Conservation (phyloP, 1,139 yeast genomes). For the Geotrichum macrosporum region DNA sequence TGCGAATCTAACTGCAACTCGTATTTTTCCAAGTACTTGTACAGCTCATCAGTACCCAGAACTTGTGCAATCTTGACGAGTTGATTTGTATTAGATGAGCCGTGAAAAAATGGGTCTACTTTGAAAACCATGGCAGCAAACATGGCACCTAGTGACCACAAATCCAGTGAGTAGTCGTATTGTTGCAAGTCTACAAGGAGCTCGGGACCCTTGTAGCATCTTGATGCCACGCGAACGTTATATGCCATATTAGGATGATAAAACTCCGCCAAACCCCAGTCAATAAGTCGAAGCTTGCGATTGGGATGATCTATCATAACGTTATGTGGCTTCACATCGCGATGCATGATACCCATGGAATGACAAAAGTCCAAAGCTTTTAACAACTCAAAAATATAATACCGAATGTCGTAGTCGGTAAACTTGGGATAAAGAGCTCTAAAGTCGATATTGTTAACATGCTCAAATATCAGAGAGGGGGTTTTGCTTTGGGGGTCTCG, state of each 20-base stretch:
- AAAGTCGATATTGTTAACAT: slow-evolving; percentile 85
- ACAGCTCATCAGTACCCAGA: slow-evolving; percentile 82
- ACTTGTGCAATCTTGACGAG: slow-evolving; percentile 91
- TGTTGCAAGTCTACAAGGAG: slow-evolving; percentile 85
- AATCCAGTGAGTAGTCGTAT: slow-evolving; percentile 90
- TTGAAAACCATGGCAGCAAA: slow-evolving; percentile 94
- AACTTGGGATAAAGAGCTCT: slow-evolving; percentile 89
- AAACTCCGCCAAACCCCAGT: slow-evolving; percentile 98
- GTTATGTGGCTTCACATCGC: slow-evolving; percentile 98
- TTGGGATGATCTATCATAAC: slow-evolving; percentile 93
- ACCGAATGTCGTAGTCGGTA: slow-evolving; percentile 75
- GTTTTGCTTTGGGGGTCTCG: slow-evolving; percentile 88
- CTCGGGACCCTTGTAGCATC: slow-evolving; percentile 98
- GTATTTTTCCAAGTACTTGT: slow-evolving; percentile 69
- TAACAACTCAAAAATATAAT: slow-evolving; percentile 81
- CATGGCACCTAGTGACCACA: slow-evolving; percentile 98
- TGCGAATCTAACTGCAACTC: slow-evolving; percentile 69
- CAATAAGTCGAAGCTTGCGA: slow-evolving; percentile 72
- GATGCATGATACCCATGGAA: slow-evolving; percentile 97
- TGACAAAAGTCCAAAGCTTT: slow-evolving; percentile 91
- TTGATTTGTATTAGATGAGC: slow-evolving; percentile 93
- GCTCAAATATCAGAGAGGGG: slow-evolving; percentile 90
- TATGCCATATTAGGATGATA: slow-evolving; percentile 93
- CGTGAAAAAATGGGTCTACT: slow-evolving; percentile 97
- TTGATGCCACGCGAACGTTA: slow-evolving; percentile 96